Evolutionary conservation across 2,329 filamentous ascomycete genomes (phyloP), one percentile per base, ranked within the genome.

Genomic region (Fusarium transvaalense): DNA sequence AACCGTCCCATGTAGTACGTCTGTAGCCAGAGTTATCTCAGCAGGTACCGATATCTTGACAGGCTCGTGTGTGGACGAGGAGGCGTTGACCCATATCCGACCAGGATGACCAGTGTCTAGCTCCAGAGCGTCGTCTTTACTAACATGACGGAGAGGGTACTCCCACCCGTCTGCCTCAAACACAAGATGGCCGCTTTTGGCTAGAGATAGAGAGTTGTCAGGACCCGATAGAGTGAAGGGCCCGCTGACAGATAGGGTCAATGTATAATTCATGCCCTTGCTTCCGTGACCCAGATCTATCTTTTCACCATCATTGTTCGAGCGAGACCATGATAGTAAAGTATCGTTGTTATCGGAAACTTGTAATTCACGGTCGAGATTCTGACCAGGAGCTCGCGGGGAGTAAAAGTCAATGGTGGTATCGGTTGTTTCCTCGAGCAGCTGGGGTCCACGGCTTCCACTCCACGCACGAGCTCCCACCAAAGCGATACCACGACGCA

Each of bases 231-330:
- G 38, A 3, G 10, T 50, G n/a, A 65, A 65, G 0, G 54, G 54
- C 1, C 42, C 27, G 4, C 17, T 32, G 2, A 65, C 6, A 5
- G 47, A 41, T 14, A 65, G 27, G 2, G 47, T 23, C 0, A 65
- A 29, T 2, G 54, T 65, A 5, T 65, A 55, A 19, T 65, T 65
- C 61, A 65, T 61, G 2, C 62, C 62, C 10, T 65, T 65, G 8
- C 62, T 65, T 2, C 61, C 61, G 0, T 55, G 19, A 0, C 47
- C 54, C 8, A 65, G 61, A 2, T 6, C 9, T 2, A 61, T 38
- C 14, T 41, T 13, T 3, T 50, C 15, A 1, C 2, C 19, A 6
- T 46, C 42, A 8, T 4, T n/a, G 1, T 10, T 39, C 5, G 47
- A 54, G 6, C 61, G 61, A 9, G 37, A 8, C 62, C 61, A 65